Evolutionary conservation across 2,329 filamentous ascomycete genomes (phyloP), one percentile per base, ranked within the genome.

Genomic region (Hymenoscyphus occultus): DNA sequence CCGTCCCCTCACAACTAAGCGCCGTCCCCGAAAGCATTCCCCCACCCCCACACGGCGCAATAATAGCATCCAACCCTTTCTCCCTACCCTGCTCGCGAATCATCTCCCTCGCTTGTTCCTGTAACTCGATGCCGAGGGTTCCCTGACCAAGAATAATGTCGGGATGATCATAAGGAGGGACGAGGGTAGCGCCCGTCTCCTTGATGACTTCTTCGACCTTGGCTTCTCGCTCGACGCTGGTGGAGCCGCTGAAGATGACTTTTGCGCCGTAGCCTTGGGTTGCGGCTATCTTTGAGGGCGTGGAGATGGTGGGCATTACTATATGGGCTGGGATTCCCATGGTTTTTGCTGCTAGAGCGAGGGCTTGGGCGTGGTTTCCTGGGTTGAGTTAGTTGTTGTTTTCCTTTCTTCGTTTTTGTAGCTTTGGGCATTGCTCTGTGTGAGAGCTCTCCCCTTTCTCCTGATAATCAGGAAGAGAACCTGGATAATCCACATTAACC

Each of bases 291-390:
- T 98, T 98, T 68, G 88, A 88, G n/a, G 90, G 85, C 0, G 91
- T 89, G 64, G 88, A 90, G 74, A 95, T 95, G n/a, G 79, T 77
- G 0, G 94, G 94, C 94, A 98, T 98, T 65, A 98, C 88, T 74
- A 98, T 93, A 79, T 94, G 86, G 0, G 92, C 92, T 12, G 90
- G 89, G 68, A 97, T 88, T 62, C 82, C 80, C 74, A 90, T 86
- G 45, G 88, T 88, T 19, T 82, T 83, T 1, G 94, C 93, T 0
- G 94, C 94, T 60, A 97, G 88, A 1, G 94, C 87, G 64, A 98
- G 87, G 1, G 95, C 94, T 81, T 97, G 93, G 0, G 94, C 94
- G 76, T 98, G 95, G 79, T 98, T 98, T 66, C 94, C 93, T 94
- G 62, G 45, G 32, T 5, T 35, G 32, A 35, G 32, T 35, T 35